Evolutionary conservation across 2,329 filamentous ascomycete genomes (phyloP).

Genomic region (Cytospora leucostoma): DNA sequence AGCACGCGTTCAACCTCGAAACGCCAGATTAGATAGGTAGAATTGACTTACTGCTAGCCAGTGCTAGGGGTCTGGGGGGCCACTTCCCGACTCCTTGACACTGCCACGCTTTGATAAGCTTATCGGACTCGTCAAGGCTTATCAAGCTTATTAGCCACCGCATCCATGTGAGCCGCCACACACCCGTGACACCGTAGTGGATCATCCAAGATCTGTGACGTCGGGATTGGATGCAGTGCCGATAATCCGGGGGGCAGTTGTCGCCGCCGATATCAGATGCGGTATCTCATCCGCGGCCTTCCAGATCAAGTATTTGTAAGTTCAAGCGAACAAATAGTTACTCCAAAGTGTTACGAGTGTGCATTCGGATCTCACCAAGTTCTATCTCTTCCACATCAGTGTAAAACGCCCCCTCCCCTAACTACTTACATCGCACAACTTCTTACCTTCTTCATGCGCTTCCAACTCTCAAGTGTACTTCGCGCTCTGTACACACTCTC

Average conservation of each 20-base stretch:
- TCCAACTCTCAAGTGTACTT: conserved; percentile 50
- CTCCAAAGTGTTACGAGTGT: conserved; percentile 22
- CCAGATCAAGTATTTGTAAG: conserved; percentile 22
- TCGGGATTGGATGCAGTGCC: conserved; percentile 18
- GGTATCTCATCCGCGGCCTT: conserved; percentile 11
- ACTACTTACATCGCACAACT: background rate
- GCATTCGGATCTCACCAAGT: background rate
- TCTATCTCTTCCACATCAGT: background rate
- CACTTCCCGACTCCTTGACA: background rate
- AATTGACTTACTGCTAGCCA: too few relatives aligned
- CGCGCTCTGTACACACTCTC: conserved; percentile 50
- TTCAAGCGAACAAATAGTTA: background rate
- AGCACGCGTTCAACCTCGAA: background rate
- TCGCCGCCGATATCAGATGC: conserved; percentile 17
- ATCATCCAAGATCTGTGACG: conserved; percentile 18
- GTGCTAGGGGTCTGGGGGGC: too few relatives aligned
- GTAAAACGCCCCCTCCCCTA: too few relatives aligned
- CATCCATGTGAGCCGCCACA: background rate
- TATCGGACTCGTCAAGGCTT: background rate
- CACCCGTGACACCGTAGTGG: background rate
- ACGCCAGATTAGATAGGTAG: background rate
- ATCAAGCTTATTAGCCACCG: background rate
- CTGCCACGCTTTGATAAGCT: background rate
- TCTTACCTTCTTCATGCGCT: conserved; percentile 45
- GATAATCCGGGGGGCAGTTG: background rate